phyloP scores from a whole-genome alignment of 2,329 filamentous ascomycete species.

The Biscogniauxia mediterranea region DNA sequence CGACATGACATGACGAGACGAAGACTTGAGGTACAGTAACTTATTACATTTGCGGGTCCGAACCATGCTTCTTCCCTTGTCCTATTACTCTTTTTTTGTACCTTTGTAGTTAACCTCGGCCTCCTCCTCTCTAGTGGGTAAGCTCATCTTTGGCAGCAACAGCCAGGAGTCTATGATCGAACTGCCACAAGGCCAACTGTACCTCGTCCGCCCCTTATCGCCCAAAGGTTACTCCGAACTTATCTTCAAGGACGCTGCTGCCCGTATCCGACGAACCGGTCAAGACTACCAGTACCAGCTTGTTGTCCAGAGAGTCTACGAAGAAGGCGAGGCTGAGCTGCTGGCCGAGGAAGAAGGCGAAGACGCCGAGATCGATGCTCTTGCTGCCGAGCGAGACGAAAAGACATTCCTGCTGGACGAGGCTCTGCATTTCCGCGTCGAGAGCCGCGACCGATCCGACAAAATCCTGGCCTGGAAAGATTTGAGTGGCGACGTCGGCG shows the following conservation, averaged over 20 bases:
- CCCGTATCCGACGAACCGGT: constrained; percentile 86
- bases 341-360: constrained; percentile 86
- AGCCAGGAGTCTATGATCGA: constrained; percentile 93
- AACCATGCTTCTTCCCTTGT: not conserved
- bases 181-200: constrained; percentile 92
- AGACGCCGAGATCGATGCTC: constrained; percentile 72
- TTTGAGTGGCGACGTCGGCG: constrained; percentile 86
- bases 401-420: constrained; percentile 97
- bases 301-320: constrained; percentile 92
- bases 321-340: constrained; percentile 93
- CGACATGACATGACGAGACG: not conserved
- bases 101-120: not conserved
- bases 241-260: constrained; percentile 95
- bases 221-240: constrained; percentile 98
- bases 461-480: constrained; percentile 94
- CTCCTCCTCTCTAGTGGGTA: constrained; percentile 64
- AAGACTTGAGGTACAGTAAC: not conserved
- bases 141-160: constrained; percentile 83
- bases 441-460: constrained; percentile 75
- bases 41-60: not conserved
- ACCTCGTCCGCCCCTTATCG: constrained; percentile 90
- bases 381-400: constrained; percentile 84
- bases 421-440: constrained; percentile 80
- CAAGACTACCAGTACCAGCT: constrained; percentile 98
- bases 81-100: not conserved